Conservation (phyloP, 495 filamentous ascomycete species). For the Xylaria bambusicola region DNA sequence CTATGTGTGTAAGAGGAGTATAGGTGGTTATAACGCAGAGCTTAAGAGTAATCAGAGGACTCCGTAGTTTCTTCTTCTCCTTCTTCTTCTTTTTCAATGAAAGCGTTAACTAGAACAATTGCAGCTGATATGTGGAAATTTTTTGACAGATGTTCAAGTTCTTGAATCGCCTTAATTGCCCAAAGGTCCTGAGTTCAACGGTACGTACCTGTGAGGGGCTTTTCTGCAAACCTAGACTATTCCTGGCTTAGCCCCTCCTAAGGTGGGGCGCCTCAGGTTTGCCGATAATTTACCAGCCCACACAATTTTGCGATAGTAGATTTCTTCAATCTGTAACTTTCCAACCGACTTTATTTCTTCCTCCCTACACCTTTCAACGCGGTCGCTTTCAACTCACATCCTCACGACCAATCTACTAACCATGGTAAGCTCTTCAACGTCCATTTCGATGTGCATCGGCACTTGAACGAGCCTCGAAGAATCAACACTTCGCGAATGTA, state of each 20-base stretch:
- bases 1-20: neutral
- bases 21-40: neutral
- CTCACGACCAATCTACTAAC: conserved; percentile 34
- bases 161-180: no score
- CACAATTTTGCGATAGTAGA: conserved; percentile 19
- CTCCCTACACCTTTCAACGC: conserved; percentile 27
- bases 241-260: neutral
- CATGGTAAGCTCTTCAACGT: conserved; percentile 49
- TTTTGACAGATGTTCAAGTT: no score
- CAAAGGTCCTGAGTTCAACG: no score
- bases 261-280: conserved; percentile 2
- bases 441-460: conserved; percentile 25
- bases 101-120: no score
- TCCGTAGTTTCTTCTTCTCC: no score
- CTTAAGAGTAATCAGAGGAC: no score
- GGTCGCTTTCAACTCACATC: conserved; percentile 24
- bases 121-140: no score
- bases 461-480: conserved; percentile 24
- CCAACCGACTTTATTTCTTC: conserved; percentile 21
- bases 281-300: conserved; percentile 29
- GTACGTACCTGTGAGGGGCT: no score
- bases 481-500: conserved; percentile 46
- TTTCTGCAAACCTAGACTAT: conserved; percentile 10
- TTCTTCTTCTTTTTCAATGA: no score
- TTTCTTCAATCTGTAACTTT: conserved; percentile 28